Percentiles rank a stretch among this genome's conserved stretches.
Conservation (phyloP, 805 yeast species). For the Candida sanyiensis region DNA sequence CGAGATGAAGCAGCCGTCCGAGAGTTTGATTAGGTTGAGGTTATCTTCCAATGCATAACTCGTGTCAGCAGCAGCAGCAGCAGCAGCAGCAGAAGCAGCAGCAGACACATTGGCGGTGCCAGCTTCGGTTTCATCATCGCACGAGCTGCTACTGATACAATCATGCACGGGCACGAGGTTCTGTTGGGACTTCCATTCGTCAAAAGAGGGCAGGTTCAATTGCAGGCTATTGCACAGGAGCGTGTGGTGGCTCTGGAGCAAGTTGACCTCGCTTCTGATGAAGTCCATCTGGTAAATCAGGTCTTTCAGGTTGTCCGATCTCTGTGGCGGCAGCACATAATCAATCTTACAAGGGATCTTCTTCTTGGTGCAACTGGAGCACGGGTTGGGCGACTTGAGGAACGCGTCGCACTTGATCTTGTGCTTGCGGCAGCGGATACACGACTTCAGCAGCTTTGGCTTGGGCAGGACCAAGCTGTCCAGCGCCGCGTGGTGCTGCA, state of each 20-base stretch:
- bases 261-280: constrained; percentile 12
- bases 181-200: constrained; percentile 15
- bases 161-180: constrained; percentile 1
- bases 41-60: constrained; percentile 2
- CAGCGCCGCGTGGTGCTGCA: constrained; percentile 1
- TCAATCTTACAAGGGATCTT: constrained; percentile 51
- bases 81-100: no score
- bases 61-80: no score
- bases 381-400: constrained; percentile 46
- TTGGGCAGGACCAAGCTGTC: constrained; percentile 17
- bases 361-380: constrained; percentile 50
- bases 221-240: constrained; percentile 12
- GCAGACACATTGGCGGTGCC: neutral
- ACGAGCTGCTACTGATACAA: neutral
- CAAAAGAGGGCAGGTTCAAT: constrained; percentile 15
- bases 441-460: constrained; percentile 47
- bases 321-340: constrained; percentile 46
- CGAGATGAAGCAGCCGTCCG: constrained; percentile 15
- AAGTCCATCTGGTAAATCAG: constrained; percentile 16
- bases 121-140: constrained; percentile 1
- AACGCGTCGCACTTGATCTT: constrained; percentile 61
- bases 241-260: constrained; percentile 12
- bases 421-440: constrained; percentile 59
- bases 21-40: constrained; percentile 12
- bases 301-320: constrained; percentile 25